These are phyloP conservation scores for Raffaelea albimanens DNA, from an alignment of 2,329 filamentous ascomycete genomes.

Conservation along the genomic window DNA sequence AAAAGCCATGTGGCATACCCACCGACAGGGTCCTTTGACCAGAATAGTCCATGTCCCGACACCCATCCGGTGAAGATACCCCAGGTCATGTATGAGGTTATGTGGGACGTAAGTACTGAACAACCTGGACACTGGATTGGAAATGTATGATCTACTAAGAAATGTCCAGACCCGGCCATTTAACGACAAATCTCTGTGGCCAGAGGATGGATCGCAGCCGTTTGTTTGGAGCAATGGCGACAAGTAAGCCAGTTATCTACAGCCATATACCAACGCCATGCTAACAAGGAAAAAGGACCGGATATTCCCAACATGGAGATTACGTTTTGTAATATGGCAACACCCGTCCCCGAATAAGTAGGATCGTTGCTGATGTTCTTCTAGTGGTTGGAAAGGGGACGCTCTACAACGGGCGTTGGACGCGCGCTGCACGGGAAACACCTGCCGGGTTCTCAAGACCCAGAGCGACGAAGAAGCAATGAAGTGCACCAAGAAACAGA, in stretches of 20 bases:
- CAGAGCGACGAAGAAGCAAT: conserved; percentile 18
- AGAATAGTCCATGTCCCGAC: conserved; percentile 24
- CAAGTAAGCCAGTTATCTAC: not conserved
- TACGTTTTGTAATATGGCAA: too few relatives aligned
- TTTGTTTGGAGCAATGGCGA: conserved; percentile 15
- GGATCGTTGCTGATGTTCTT: too few relatives aligned
- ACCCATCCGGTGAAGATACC: conserved; percentile 32
- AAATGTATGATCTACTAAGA: too few relatives aligned
- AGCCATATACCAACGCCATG: not conserved
- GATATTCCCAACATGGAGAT: conserved; percentile 22
- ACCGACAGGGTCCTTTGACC: conserved; percentile 18
- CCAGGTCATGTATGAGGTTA: conserved; percentile 36
- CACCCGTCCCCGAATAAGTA: too few relatives aligned
- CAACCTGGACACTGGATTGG: too few relatives aligned
- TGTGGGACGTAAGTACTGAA: conserved; percentile 27
- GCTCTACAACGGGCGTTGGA: conserved; percentile 30
- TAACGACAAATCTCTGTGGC: conserved; percentile 24
- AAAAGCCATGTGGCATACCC: conserved; percentile 36
- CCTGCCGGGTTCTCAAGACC: conserved; percentile 17
- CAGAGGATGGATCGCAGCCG: conserved; percentile 20
- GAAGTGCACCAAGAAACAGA: conserved; percentile 17
- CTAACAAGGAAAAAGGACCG: not conserved
- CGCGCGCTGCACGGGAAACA: conserved; percentile 21
- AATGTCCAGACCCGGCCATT: conserved; percentile 18
- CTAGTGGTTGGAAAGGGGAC: conserved; percentile 21